Conservation (phyloP, 208 protist species). For the Trypanosoma platydactyli region DNA sequence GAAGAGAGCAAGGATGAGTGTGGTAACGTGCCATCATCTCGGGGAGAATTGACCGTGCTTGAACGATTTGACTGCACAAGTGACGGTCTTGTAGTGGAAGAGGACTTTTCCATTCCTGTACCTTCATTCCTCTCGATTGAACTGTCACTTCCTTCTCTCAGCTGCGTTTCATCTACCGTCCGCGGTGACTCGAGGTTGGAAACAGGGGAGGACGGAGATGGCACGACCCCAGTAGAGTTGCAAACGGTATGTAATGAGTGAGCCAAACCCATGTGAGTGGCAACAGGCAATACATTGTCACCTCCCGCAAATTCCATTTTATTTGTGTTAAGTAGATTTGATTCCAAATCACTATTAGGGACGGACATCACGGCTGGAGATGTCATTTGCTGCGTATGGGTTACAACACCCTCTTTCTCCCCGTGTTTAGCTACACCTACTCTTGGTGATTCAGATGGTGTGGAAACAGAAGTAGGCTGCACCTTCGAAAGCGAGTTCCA, state of each 20-base stretch:
- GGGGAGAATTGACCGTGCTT: no score
- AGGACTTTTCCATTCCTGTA: constrained; percentile 6
- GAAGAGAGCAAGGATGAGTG: background rate
- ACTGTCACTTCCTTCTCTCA: background rate
- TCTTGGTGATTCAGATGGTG: constrained; percentile 3
- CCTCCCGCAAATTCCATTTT: background rate
- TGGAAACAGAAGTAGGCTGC: background rate
- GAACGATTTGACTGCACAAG: no score
- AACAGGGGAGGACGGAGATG: no score
- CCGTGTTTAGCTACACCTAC: background rate
- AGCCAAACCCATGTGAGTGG: background rate
- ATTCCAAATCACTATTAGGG: background rate
- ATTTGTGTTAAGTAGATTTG: background rate
- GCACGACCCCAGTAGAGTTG: no score
- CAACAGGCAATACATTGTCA: background rate
- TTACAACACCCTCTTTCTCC: background rate
- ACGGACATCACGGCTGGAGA: background rate
- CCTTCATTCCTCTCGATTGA: background rate
- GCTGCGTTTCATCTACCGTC: background rate
- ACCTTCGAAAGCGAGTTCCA: constrained; percentile 8
- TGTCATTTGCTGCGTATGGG: background rate
- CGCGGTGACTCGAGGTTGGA: no score
- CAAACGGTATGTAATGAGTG: background rate
- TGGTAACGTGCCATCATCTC: no score
- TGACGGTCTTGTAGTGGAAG: background rate